Evolutionary conservation across 352 stramenopile species (phyloP).

Genomic region (Blastocystis sp.): DNA sequence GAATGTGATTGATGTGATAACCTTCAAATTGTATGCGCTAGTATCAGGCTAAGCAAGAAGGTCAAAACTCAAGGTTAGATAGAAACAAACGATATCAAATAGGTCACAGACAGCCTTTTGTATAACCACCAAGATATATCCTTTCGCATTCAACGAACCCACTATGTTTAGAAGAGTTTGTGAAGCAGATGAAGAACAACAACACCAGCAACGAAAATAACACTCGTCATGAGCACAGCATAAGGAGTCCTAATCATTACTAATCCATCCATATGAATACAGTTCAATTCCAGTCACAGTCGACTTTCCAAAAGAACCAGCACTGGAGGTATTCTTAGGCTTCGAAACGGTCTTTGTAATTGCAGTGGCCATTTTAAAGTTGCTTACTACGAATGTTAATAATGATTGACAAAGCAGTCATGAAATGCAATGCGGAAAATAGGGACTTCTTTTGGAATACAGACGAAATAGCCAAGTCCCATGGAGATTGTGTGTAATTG

Average conservation of each 20-base stretch:
- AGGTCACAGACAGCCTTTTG: slow-evolving; percentile 21
- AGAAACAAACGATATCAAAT: neutral
- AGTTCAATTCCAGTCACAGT: slow-evolving; percentile 49
- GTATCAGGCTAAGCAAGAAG: no score
- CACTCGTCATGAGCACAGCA: slow-evolving; percentile 41
- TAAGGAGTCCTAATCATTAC: slow-evolving; percentile 50
- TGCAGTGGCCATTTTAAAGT: slow-evolving; percentile 16
- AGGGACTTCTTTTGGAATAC: neutral
- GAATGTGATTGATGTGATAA: no score
- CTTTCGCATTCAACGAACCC: neutral
- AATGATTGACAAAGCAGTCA: neutral
- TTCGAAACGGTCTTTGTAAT: slow-evolving; percentile 52
- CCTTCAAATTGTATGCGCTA: no score
- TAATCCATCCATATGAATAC: neutral
- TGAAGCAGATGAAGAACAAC: slow-evolving; percentile 58
- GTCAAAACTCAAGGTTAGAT: neutral
- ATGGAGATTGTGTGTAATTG: no score
- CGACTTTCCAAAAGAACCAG: slow-evolving; percentile 29
- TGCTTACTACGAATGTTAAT: slow-evolving; percentile 8
- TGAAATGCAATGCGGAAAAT: slow-evolving; percentile 57
- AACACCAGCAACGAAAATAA: slow-evolving; percentile 54
- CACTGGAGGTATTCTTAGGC: slow-evolving; percentile 5
- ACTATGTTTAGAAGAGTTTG: slow-evolving; percentile 50
- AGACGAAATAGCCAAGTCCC: neutral
- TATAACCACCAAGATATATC: slow-evolving; percentile 49